Conservation (phyloP, 495 filamentous ascomycete species). For the Neurospora hispaniola region DNA sequence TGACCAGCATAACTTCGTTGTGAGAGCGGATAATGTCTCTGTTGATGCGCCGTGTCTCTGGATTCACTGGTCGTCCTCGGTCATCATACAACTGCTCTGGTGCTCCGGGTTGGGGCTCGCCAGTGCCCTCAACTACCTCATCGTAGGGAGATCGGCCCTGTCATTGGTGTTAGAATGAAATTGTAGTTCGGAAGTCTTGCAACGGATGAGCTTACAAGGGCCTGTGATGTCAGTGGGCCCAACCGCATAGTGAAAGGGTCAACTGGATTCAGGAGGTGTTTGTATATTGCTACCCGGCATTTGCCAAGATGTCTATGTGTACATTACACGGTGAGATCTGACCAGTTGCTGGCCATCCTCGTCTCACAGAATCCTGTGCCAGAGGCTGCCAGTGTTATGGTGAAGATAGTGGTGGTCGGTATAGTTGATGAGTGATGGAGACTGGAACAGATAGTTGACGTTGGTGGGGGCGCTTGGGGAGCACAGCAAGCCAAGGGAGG, state of each 20-base stretch:
- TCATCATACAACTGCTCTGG: slow-evolving; percentile 55
- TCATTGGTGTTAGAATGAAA: not conserved
- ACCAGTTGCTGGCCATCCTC: not conserved
- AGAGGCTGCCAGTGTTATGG: not conserved
- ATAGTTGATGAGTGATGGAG: not conserved
- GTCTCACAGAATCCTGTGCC: not conserved
- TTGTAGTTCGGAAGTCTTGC: not conserved
- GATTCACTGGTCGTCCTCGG: slow-evolving; percentile 58
- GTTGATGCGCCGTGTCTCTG: slow-evolving; percentile 40
- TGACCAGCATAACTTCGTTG: slow-evolving; percentile 48
- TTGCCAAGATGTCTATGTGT: not conserved
- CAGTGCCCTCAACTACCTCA: slow-evolving; percentile 39
- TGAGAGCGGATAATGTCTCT: slow-evolving; percentile 42
- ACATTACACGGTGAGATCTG: not conserved
- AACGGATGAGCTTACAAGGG: slow-evolving; percentile 31
- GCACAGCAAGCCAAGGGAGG: not conserved
- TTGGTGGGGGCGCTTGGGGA: not conserved
- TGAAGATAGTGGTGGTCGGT: not conserved
- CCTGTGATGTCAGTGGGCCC: slow-evolving; percentile 39
- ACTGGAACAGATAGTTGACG: not conserved
- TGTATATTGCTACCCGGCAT: not conserved
- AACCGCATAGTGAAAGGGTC: slow-evolving; percentile 12
- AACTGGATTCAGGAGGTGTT: not conserved
- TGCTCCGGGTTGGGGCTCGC: slow-evolving; percentile 35
- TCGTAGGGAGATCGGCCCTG: slow-evolving; percentile 68